These are phyloP conservation scores for Fusarium albosuccineum DNA, from an alignment of 2,329 filamentous ascomycete species.

Conservation along the genomic window DNA sequence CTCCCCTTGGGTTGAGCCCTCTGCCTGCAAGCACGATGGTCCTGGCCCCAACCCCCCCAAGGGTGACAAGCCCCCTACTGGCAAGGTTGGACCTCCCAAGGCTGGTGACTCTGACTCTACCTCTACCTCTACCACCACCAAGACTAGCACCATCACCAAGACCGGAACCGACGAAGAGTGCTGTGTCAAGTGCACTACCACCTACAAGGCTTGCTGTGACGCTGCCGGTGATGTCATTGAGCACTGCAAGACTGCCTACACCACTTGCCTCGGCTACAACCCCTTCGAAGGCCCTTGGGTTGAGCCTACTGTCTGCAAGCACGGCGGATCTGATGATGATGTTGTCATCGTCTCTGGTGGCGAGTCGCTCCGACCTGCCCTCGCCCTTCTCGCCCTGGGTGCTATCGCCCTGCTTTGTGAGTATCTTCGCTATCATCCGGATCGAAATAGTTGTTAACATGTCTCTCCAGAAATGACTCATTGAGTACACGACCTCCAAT, in stretches of 20 bases:
- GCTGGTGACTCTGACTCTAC: neutral
- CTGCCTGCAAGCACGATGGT: slow-evolving; percentile 25
- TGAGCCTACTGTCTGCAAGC: slow-evolving; percentile 37
- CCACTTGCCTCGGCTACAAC: slow-evolving; percentile 34
- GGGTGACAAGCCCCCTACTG: neutral
- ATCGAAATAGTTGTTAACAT: neutral
- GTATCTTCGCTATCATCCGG: neutral
- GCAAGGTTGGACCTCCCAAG: neutral
- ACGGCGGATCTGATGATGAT: slow-evolving; percentile 25
- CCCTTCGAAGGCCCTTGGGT: slow-evolving; percentile 26
- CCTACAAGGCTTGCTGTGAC: slow-evolving; percentile 33
- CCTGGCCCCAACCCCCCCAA: neutral
- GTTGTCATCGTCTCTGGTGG: slow-evolving; percentile 33
- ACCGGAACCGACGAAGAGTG: slow-evolving; percentile 20
- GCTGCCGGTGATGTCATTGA: slow-evolving; percentile 27
- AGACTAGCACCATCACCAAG: neutral
- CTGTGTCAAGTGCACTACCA: slow-evolving; percentile 19
- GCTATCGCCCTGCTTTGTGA: slow-evolving; percentile 35
- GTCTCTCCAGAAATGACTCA: slow-evolving; percentile 14
- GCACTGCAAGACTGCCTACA: slow-evolving; percentile 31
- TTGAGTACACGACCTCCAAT: neutral
- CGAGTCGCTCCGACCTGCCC: slow-evolving; percentile 30
- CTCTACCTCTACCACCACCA: neutral
- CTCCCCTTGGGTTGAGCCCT: slow-evolving; percentile 21
- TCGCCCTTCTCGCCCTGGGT: slow-evolving; percentile 32